Percentiles rank a stretch among this genome's conserved stretches.
phyloP scores from a whole-genome alignment of 352 stramenopile species.

The Globisporangium barbulae region DNA sequence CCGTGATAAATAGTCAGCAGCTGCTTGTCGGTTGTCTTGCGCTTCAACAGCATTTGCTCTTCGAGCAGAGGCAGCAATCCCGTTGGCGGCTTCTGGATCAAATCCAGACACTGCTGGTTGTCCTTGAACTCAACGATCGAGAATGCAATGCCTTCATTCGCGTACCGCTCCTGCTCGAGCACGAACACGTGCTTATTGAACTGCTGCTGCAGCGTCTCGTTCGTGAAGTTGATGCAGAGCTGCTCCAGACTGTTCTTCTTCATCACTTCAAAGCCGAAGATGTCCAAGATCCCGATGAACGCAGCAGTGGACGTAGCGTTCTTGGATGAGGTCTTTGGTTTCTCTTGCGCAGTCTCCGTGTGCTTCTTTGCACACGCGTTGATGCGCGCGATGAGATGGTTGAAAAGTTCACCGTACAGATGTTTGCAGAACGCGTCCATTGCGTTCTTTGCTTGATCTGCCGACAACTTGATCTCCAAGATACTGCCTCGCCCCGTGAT shows the following conservation, averaged over 20 bases:
- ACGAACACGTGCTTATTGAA: conserved; percentile 90
- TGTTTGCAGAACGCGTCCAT: conserved; percentile 87
- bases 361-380: conserved; percentile 70
- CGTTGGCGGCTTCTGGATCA: conserved; percentile 79
- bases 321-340: conserved; percentile 8
- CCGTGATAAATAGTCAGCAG: conserved; percentile 79
- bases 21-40: conserved; percentile 84
- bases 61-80: conserved; percentile 83
- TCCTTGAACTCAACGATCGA: conserved; percentile 82
- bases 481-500: conserved; percentile 72
- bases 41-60: conserved; percentile 86
- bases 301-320: conserved; percentile 12
- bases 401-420: conserved; percentile 76
- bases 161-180: conserved; percentile 79
- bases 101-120: conserved; percentile 71
- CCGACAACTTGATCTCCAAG: conserved; percentile 67
- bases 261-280: conserved; percentile 92
- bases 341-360: conserved; percentile 25
- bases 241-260: conserved; percentile 87
- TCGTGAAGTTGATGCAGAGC: conserved; percentile 91
- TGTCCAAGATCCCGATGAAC: conserved; percentile 89
- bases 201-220: conserved; percentile 88
- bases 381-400: conserved; percentile 73
- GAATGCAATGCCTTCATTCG: conserved; percentile 67
- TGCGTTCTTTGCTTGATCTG: conserved; percentile 73